Evolutionary conservation across 2,329 filamentous ascomycete species (phyloP), one percentile per base, ranked within the genome.

Genomic region (Cryphonectria japonica): DNA sequence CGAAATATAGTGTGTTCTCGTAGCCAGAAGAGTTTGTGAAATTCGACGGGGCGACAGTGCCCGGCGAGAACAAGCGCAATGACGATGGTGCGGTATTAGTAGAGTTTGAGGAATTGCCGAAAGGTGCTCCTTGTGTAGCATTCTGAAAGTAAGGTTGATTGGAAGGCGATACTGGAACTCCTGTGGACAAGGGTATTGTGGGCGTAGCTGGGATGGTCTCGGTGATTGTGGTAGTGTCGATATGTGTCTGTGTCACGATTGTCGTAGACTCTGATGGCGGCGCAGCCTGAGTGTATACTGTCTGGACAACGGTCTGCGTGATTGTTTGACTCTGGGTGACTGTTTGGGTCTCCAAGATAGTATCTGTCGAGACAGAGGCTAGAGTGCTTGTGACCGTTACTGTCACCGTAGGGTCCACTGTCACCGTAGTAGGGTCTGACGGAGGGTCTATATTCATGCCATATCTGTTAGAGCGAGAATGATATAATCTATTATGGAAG

Each of bases 1-100:
- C 84, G 70, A 88, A 87, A 78, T 88, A 88, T 13, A 87, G 75
- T 0, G 83, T 82, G 73, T 86, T 88, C 75, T 76, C 75, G 46
- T 75, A 78, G 9, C 67, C 69, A 11, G 74, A 69, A 1, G 57
- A 41, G n/a, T 65, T 65, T 11, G 66, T 37, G 4, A 19, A 41
- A 37, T 39, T 29, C 11, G 68, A 61, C 2, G 34, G 14, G 2
- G 50, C 26, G 6, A 62, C 6, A 39, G 43, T 37, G 62, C 16
- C 34, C 52, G 39, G 67, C 29, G 50, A 37, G n/a, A 26, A 62
- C 14, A n/a, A 59, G 34, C 41, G 16, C 5, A 19, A 9, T 2
- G 34, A 2, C 19, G 32, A 19, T 8, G 70, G 29, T 11, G 50
- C 39, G 11, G 41, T 22, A 16, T 26, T 26, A 19, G 61, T n/a